Evolutionary conservation across 176 grass and related monocot genomes (phyloP).

Genomic region (Oryza brachyantha): DNA sequence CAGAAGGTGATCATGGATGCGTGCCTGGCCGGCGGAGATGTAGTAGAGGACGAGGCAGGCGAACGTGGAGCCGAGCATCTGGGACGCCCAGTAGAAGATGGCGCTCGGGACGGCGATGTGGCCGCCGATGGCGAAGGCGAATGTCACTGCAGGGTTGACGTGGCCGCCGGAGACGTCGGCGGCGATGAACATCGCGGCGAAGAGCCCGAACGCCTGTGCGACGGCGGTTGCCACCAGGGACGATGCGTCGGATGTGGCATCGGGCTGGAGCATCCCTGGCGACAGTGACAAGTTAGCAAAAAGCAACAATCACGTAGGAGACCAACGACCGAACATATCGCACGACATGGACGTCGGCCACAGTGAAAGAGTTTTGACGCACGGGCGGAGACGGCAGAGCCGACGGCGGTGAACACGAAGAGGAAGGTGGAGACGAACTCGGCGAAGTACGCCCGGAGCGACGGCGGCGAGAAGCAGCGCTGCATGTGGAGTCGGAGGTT

Average conservation of each 20-base stretch:
- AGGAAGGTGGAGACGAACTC: slow-evolving; percentile 96
- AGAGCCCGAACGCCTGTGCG: slow-evolving; percentile 68
- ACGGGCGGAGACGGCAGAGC: slow-evolving; percentile 69
- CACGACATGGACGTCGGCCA: neutral
- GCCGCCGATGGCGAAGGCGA: slow-evolving; percentile 65
- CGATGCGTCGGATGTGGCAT: slow-evolving; percentile 46
- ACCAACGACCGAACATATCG: neutral
- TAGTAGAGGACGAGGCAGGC: slow-evolving; percentile 71
- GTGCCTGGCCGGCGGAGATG: slow-evolving; percentile 64
- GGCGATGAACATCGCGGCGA: slow-evolving; percentile 57
- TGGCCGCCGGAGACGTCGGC: slow-evolving; percentile 79
- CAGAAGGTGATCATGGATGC: neutral
- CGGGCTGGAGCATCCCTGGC: slow-evolving; percentile 66
- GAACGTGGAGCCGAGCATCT: slow-evolving; percentile 61
- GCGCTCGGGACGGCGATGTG: slow-evolving; percentile 48
- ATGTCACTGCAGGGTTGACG: slow-evolving; percentile 87
- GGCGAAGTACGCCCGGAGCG: slow-evolving; percentile 68
- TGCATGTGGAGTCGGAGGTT: slow-evolving; percentile 35
- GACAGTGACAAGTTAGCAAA: neutral
- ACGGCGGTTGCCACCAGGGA: slow-evolving; percentile 57
- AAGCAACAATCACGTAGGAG: no score
- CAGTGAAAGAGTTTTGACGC: neutral
- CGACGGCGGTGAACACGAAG: slow-evolving; percentile 71
- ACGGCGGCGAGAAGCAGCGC: slow-evolving; percentile 45
- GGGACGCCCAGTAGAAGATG: slow-evolving; percentile 76